Percentiles rank a stretch among this genome's conserved stretches.
phyloP scores from a whole-genome alignment of 2,329 filamentous ascomycete genomes.

The Aspergillus fructus region DNA sequence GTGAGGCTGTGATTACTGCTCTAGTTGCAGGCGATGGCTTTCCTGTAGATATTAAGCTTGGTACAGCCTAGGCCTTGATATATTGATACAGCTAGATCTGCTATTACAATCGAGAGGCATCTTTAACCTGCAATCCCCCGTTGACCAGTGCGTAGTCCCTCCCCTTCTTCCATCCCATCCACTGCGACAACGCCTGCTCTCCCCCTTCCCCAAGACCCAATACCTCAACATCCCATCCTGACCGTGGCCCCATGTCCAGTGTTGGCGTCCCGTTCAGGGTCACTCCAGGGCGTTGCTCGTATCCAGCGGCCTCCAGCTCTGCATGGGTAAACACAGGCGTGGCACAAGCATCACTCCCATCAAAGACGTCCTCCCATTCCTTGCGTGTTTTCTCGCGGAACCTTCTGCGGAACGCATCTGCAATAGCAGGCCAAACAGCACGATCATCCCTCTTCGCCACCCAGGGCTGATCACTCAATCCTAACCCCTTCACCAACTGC shows the following conservation, averaged over 20 bases:
- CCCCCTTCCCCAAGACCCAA: not conserved
- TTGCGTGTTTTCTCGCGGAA: slow-evolving; percentile 48
- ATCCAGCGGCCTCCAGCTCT: slow-evolving; percentile 62
- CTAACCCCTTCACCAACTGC: slow-evolving; percentile 63
- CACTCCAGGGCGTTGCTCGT: slow-evolving; percentile 25
- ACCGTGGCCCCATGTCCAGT: not conserved
- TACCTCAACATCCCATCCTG: not conserved
- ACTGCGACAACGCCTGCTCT: not conserved
- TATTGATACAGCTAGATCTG: not conserved
- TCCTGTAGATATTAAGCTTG: not conserved
- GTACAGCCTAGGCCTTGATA: too few relatives aligned
- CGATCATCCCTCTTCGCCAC: not conserved
- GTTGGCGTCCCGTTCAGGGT: not conserved
- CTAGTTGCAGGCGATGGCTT: not conserved
- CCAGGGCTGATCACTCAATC: slow-evolving; percentile 15
- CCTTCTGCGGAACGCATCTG: slow-evolving; percentile 48
- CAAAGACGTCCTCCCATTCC: slow-evolving; percentile 81
- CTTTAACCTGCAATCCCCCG: not conserved
- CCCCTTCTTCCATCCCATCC: not conserved
- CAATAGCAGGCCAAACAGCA: not conserved
- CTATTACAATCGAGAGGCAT: not conserved
- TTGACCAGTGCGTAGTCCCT: not conserved
- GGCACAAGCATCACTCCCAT: slow-evolving; percentile 82
- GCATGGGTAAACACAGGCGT: slow-evolving; percentile 74
- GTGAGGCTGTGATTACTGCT: not conserved